Evolutionary conservation across 2,329 filamentous ascomycete species (phyloP), one percentile per base, ranked within the genome.

Genomic region (Talaromyces sp.): DNA sequence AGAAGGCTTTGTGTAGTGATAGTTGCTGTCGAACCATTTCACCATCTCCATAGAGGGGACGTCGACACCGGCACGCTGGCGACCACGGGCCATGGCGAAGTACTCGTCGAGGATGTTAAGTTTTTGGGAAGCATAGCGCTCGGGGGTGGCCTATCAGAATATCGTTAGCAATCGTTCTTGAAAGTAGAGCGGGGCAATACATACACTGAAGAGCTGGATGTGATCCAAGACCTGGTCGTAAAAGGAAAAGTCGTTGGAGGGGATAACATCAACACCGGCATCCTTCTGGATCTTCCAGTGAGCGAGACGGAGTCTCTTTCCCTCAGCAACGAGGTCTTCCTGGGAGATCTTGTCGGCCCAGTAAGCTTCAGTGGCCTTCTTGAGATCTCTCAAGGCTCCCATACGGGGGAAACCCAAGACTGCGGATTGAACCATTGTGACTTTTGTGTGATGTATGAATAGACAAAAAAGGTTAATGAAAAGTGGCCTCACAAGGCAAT

Each of bases 11-110:
- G 98, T 95, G 82, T 99, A 99, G 88, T 98, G 95, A 90, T 99
- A 99, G 90, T 99, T 99, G 71, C 93, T 97, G 87, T 99, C 95
- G 80, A 99, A 99, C 95, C 95, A 99, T 87, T 99, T 99, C 76
- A 99, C 95, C 95, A 99, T 99, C 87, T 99, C 95, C 84, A 66
- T 66, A 43, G 64, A 66, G 22, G 64, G 71, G 66, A 74, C 73
- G 64, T 80, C 79, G 66, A 79, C 78, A 66, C 81, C 91, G 88
- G 77, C 89, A 88, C 89, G 96, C 85, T 99, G 95, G 84, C 96
- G 93, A 79, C 95, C 95, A 89, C 95, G 92, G 77, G 95, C 95
- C 92, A 99, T 97, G 82, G 95, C 95, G 78, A 99, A 99, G 89
- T 97, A 98, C 85, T 96, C 90, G 84, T 99, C 95, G 79, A 99